Evolutionary conservation across 257 asterid genomes (phyloP), one percentile per base, ranked within the genome.

Genomic region (Anisodus tanguticus): DNA sequence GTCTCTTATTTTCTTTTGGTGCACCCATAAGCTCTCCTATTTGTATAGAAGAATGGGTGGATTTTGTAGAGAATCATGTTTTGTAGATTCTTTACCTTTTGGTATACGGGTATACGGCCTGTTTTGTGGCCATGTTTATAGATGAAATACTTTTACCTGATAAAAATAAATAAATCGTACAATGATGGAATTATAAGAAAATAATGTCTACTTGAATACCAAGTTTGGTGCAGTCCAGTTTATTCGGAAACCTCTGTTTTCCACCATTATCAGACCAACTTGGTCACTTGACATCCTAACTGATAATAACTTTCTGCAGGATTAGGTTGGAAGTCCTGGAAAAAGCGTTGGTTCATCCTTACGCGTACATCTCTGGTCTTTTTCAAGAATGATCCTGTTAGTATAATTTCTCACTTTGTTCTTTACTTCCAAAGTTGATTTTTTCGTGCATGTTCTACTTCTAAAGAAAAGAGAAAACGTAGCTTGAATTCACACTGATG

Each of bases 241-340:
- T 51, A 55, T 76, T 22, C 9, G 7, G 62, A 51, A 76, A 31
- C 81, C 81, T 76, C 11, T 76, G 59, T 76, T 51, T 74, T 11
- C 45, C 62, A 12, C 43, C 6, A 74, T 74, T 74, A 22, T 74
- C 43, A 19, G 58, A 51, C 19, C 47, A 49, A 51, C 11, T 76
- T 51, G 63, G 63, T 51, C 47, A 31, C 22, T 51, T 51, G 81
- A 51, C 59, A 26, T 51, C 55, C 63, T 51, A 51, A 76, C 26
- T 76, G 45, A 51, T 19, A 45, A 53, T 11, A 81, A 72, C 77
- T 84, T 88, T 68, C 86, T 92, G 91, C 98, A 95, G 98, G 98
- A 82, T 87, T 95, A 88, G 98, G 98, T 67, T 93, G 98, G 98
- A 95, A 92, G 91, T 93, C 97, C 68, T 95, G 98, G 98, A 95